Base-by-base conservation (phyloP, 2,329 filamentous ascomycete genomes). In the Fusarium euwallaceae region DNA sequence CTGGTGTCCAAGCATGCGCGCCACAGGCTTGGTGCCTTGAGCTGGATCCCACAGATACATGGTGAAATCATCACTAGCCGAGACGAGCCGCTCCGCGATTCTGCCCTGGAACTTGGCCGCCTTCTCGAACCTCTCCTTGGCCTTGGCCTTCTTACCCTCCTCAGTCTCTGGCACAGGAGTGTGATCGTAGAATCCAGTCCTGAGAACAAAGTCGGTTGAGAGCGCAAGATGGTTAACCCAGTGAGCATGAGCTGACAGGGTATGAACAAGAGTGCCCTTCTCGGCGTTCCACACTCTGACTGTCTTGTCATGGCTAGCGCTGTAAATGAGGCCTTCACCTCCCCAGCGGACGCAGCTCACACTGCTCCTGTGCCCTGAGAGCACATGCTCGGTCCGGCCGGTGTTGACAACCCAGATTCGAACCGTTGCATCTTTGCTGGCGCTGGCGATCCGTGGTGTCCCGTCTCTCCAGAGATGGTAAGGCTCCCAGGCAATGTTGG, bases 181-280 rank as follows among this genome's bases (percentile, higher is more conserved):
- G 82, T 98, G 95, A 79, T 98, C 96, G 80, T 94, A 93, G 84
- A 92, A 99, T 2, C 90, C 92, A 1, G 95, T 98, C 60, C 95
- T 90, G 39, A 98, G 87, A 3, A 93, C 95, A 79, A 95, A 97
- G 79, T 98, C 97, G 5, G 95, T 98, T 0, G 95, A 98, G 6
- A 99, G 88, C 0, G 97, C 95, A 24, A 99, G 89, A 80, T 98
- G 95, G 81, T 99, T 99, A 34, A 99, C 94, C 91, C 96, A 97
- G 81, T 98, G 97, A 0, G 94, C 94, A 81, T 99, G 97, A 2
- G 93, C 88, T 22, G 90, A 91, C 10, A 98, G 86, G 0, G 93
- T 95, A 81, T 97, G 94, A 63, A 95, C 86, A 24, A 98, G 86
- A 3, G 92, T 95, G 34, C 96, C 97, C 73, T 93, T 92, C 43